Evolutionary conservation across 176 grass and related monocot genomes (phyloP).

Genomic region (Echinochloa phyllopogon): DNA sequence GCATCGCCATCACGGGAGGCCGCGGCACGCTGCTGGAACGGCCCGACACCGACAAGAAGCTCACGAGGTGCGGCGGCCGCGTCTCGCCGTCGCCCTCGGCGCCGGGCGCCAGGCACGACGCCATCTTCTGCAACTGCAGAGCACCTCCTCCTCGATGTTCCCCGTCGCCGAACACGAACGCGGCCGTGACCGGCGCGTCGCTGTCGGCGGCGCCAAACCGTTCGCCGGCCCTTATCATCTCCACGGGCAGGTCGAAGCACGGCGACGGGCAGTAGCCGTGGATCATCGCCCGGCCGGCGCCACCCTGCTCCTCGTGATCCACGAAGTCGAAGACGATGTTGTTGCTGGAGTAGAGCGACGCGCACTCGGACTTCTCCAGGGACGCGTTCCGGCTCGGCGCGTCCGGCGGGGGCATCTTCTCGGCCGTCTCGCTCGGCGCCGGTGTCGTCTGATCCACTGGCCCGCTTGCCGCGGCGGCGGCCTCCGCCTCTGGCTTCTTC

Average conservation of each 20-base stretch:
- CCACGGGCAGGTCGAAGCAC: slow-evolving; percentile 61
- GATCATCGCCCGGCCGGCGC: not conserved
- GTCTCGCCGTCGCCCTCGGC: not conserved
- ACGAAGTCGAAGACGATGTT: slow-evolving; percentile 55
- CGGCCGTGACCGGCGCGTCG: slow-evolving; percentile 32
- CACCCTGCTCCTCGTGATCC: not conserved
- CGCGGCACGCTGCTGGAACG: not conserved
- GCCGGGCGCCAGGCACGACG: slow-evolving; percentile 42
- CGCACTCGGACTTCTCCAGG: slow-evolving; percentile 40
- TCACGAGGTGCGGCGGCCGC: slow-evolving; percentile 32
- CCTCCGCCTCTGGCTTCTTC: slow-evolving; percentile 47
- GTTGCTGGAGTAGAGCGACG: slow-evolving; percentile 48
- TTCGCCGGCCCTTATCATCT: slow-evolving; percentile 40
- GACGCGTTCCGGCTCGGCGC: slow-evolving; percentile 14
- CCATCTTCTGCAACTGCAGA: slow-evolving; percentile 49
- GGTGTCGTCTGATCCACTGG: not conserved
- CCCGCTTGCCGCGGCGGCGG: not conserved
- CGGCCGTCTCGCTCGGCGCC: not conserved
- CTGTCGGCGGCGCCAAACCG: not conserved
- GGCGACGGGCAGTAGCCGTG: slow-evolving; percentile 55
- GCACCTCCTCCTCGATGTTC: not conserved
- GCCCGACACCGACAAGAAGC: slow-evolving; percentile 44
- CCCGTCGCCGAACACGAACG: slow-evolving; percentile 40
- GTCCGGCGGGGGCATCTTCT: not conserved
- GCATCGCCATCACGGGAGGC: slow-evolving; percentile 15